Percentiles rank a stretch among this genome's conserved stretches.
Conservation (phyloP, 345 rosid genomes). For the Salix dunnii region DNA sequence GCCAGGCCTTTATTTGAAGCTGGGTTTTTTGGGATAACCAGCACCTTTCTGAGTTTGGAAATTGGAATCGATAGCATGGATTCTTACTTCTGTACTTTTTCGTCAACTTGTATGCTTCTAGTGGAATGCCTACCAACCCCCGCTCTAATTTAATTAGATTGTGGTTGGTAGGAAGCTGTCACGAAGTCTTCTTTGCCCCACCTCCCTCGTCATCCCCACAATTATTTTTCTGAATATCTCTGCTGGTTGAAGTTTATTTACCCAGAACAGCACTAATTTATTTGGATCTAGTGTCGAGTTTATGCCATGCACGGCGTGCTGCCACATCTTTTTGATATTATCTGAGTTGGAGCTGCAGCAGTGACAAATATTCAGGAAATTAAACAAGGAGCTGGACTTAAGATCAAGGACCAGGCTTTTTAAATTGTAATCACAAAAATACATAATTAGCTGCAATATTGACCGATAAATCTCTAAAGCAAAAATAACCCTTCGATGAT, state of each 20-base stretch:
- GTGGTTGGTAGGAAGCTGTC: constrained; percentile 12
- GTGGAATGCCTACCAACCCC: constrained; percentile 10
- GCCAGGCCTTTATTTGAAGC: no score
- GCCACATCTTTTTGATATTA: background rate
- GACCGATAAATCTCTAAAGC: background rate
- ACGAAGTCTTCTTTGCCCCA: background rate
- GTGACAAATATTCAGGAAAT: background rate
- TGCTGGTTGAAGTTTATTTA: background rate
- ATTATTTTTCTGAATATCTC: background rate
- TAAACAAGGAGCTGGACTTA: background rate
- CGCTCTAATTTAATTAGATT: background rate
- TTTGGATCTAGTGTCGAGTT: background rate
- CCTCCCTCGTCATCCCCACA: background rate
- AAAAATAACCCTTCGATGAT: no score
- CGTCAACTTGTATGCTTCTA: background rate
- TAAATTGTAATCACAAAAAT: no score
- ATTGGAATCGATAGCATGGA: background rate
- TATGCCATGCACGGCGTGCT: background rate
- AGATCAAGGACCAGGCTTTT: background rate
- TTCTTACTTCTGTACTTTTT: background rate
- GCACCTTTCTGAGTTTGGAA: background rate
- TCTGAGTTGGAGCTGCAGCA: background rate
- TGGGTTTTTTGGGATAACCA: no score
- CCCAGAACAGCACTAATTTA: background rate
- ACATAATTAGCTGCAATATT: background rate